Evolutionary conservation across 257 asterid species (phyloP), one percentile per base, ranked within the genome.

Genomic region (Nicotiana tabacum): DNA sequence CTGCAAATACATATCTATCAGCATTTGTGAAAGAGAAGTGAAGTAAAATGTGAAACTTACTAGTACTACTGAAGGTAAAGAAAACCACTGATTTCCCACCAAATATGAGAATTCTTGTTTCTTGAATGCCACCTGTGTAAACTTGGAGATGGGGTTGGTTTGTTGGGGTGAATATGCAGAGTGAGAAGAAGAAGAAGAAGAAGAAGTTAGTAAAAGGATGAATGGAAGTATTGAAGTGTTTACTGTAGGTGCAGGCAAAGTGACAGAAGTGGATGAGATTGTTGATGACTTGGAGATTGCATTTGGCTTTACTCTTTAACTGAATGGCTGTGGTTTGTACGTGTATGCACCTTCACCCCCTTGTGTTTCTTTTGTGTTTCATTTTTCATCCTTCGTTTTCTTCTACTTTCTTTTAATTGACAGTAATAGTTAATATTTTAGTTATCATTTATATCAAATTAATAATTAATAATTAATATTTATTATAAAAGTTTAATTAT

Each of bases 201-300:
- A 43, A 11, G 37, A 18, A 18, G 29, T 58, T 7, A 58, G 60
- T 1, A 55, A 57, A 57, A 17, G 3, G 62, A 29, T 58, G 27
- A 58, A 58, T 58, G 66, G 32, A 61, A 61, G 66, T 61, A 2
- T 43, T 9, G 51, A 43, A 43, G 12, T 58, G 29, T 70, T 18
- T 30, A 6, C 13, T 11, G 32, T 35, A n/a, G 11, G 10, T 17
- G 24, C 83, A 30, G 37, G 56, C 33, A 55, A 16, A 58, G 57
- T 77, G 35, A 13, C 69, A 58, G 70, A 12, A 70, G 87, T 85
- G 33, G 89, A 82, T 85, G 43, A 82, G 83, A 80, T 85, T 64
- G 86, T 37, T 81, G 80, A 76, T 76, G 80, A 76, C 80, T 76
- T 76, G 80, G 80, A 76, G 80, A 76, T 76, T 76, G 37, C 80